Evolutionary conservation across 2,329 filamentous ascomycete genomes (phyloP).

Genomic region (Neodidymelliopsis sp.): DNA sequence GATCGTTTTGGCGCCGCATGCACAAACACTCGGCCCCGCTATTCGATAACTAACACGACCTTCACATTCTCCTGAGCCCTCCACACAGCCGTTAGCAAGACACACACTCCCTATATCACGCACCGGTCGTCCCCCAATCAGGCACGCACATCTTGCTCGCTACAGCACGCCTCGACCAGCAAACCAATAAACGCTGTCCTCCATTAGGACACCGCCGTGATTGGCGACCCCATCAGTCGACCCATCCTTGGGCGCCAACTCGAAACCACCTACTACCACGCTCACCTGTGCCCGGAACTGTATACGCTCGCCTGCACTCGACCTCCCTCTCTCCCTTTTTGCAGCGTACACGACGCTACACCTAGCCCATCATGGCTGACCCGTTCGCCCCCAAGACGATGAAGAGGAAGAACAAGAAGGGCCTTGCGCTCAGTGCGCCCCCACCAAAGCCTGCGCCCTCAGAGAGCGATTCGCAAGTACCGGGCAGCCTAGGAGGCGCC

Average conservation of each 20-base stretch:
- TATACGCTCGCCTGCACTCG: slow-evolving; percentile 1
- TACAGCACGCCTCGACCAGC: slow-evolving; percentile 37
- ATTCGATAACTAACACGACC: slow-evolving; percentile 31
- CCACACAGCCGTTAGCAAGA: slow-evolving; percentile 28
- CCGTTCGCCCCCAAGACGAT: slow-evolving; percentile 76
- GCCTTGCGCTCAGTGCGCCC: slow-evolving; percentile 83
- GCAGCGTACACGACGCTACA: slow-evolving; percentile 9
- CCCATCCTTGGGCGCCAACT: slow-evolving; percentile 47
- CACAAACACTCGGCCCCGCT: slow-evolving; percentile 22
- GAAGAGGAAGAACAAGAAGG: slow-evolving; percentile 99
- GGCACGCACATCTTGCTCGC: slow-evolving; percentile 29
- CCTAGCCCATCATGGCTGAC: slow-evolving; percentile 60
- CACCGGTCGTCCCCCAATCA: slow-evolving; percentile 27
- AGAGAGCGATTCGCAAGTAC: slow-evolving; percentile 71
- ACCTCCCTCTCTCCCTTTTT: slow-evolving; percentile 1
- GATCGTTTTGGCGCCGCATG: slow-evolving; percentile 30
- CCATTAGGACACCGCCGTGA: slow-evolving; percentile 42
- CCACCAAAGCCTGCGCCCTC: slow-evolving; percentile 75
- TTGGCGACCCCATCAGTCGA: slow-evolving; percentile 46
- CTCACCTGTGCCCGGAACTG: slow-evolving; percentile 9
- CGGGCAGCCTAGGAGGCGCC: slow-evolving; percentile 65
- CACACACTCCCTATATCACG: slow-evolving; percentile 21
- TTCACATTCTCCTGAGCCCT: slow-evolving; percentile 32
- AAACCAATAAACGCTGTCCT: slow-evolving; percentile 52
- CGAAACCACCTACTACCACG: slow-evolving; percentile 32